These are phyloP conservation scores for Amanita exitialis DNA, from an alignment of 768 basidiomycete genomes.

Conservation along the genomic window DNA sequence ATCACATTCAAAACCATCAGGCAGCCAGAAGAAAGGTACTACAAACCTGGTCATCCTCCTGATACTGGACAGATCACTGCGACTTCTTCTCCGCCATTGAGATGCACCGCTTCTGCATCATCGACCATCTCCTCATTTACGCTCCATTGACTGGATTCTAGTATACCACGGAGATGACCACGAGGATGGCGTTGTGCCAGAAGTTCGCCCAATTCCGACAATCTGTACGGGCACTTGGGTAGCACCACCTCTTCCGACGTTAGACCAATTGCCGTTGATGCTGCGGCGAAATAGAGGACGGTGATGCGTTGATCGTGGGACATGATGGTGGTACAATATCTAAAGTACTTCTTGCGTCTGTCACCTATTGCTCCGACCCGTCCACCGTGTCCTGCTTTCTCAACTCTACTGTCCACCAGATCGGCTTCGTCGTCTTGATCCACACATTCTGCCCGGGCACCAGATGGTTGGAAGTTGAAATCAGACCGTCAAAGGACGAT, in stretches of 20 bases:
- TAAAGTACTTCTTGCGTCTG: neutral
- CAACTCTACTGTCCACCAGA: constrained; percentile 88
- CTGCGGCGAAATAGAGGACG: constrained; percentile 51
- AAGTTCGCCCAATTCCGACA: constrained; percentile 38
- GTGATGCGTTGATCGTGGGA: constrained; percentile 21
- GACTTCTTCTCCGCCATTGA: constrained; percentile 68
- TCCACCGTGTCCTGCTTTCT: constrained; percentile 9
- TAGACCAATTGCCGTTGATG: constrained; percentile 60
- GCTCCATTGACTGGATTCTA: constrained; percentile 64
- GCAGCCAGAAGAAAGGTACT: neutral
- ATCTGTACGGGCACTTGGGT: constrained; percentile 33
- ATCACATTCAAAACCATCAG: neutral
- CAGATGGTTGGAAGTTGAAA: constrained; percentile 94
- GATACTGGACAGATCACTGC: constrained; percentile 78
- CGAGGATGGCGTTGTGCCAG: constrained; percentile 47
- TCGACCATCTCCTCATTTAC: constrained; percentile 76
- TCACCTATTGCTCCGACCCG: neutral
- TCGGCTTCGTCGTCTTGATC: constrained; percentile 69
- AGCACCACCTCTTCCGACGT: constrained; percentile 44
- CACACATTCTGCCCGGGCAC: constrained; percentile 48
- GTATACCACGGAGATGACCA: constrained; percentile 38
- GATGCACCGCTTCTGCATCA: constrained; percentile 31
- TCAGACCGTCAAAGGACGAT: constrained; percentile 75
- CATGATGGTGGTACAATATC: constrained; percentile 14
- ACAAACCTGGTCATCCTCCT: constrained; percentile 41